A percentile compares a stretch with the other conserved stretches of the same genome.
phyloP scores from a whole-genome alignment of 495 filamentous ascomycete genomes.

The Podospora sp. region DNA sequence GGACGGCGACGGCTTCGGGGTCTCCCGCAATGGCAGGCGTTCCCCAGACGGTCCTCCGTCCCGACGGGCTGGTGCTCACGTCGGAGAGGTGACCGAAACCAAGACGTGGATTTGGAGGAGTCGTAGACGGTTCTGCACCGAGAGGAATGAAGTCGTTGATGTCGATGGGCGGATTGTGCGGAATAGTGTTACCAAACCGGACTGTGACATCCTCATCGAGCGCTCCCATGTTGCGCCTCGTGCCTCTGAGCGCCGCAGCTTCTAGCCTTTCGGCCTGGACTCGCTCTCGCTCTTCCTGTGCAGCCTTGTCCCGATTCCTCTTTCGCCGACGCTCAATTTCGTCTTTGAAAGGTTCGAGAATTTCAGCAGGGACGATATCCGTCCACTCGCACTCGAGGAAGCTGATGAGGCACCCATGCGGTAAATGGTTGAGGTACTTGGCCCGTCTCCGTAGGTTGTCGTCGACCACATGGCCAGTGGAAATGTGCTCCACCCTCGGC shows the following conservation, averaged over 20 bases:
- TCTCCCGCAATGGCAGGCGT: constrained; percentile 64
- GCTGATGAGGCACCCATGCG: constrained; percentile 87
- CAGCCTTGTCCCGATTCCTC: constrained; percentile 82
- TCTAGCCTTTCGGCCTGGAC: constrained; percentile 83
- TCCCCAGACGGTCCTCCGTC: constrained; percentile 83
- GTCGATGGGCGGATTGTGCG: constrained; percentile 39
- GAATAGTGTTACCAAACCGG: constrained; percentile 29
- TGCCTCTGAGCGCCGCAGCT: constrained; percentile 50
- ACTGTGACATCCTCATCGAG: constrained; percentile 41
- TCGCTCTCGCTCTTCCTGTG: constrained; percentile 86
- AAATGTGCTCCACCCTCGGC: constrained; percentile 88
- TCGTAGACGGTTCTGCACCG: constrained; percentile 43
- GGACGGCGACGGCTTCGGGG: constrained; percentile 41
- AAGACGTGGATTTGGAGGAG: constrained; percentile 41
- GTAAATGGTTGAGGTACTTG: constrained; percentile 90
- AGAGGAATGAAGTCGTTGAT: constrained; percentile 70
- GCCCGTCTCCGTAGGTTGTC: constrained; percentile 83
- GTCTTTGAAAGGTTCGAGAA: constrained; percentile 69
- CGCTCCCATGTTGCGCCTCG: constrained; percentile 44
- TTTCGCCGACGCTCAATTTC: constrained; percentile 82
- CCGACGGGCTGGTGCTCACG: constrained; percentile 76
- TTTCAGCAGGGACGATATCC: constrained; percentile 76
- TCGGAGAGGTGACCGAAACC: constrained; percentile 49
- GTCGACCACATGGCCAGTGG: constrained; percentile 87
- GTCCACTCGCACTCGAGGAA: constrained; percentile 98